Percentiles rank a stretch among this genome's conserved stretches.
phyloP scores from a whole-genome alignment of 2,329 filamentous ascomycete species.

The Chaetomiaceae sp. region DNA sequence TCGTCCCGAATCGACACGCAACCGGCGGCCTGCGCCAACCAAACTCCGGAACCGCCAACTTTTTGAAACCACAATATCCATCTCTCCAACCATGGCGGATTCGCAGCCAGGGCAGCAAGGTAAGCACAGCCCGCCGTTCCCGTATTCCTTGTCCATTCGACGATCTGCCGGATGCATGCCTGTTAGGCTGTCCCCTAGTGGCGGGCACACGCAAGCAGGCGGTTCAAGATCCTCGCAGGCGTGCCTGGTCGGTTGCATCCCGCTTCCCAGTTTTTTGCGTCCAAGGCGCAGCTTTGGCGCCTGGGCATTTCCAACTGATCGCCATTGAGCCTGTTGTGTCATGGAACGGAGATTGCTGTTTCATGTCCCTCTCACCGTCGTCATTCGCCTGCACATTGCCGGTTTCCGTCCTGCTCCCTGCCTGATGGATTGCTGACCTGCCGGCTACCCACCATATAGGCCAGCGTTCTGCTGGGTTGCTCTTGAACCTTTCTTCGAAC shows the following conservation, averaged over 20 bases:
- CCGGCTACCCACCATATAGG: conserved; percentile 32
- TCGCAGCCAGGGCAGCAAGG: conserved; percentile 26
- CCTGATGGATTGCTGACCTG: conserved; percentile 22
- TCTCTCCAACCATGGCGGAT: conserved; percentile 18
- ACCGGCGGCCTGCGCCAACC: conserved; percentile 8
- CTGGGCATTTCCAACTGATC: conserved; percentile 28
- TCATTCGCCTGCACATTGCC: conserved; percentile 40
- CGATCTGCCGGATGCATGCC: conserved; percentile 10
- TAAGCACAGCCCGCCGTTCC: conserved; percentile 17
- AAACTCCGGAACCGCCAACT: conserved; percentile 13
- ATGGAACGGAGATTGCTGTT: conserved; percentile 44
- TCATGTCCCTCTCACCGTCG: conserved; percentile 42
- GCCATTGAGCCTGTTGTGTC: conserved; percentile 39
- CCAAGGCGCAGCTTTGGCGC: conserved; percentile 16
- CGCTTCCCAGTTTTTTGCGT: conserved; percentile 26
- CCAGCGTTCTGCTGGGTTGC: conserved; percentile 50
- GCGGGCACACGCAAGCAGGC: conserved; percentile 14
- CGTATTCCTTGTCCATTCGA: conserved; percentile 8
- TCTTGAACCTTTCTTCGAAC: conserved; percentile 71
- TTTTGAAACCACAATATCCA: conserved; percentile 18
- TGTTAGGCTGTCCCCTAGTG: conserved; percentile 4
- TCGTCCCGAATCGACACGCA: conserved; percentile 16
- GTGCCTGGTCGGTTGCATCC: conserved; percentile 21
- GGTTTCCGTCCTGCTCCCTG: conserved; percentile 23
- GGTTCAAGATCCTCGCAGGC: conserved; percentile 17